Evolutionary conservation across 352 stramenopile genomes (phyloP), one percentile per base, ranked within the genome.

Genomic region (Globisporangium ultimum): DNA sequence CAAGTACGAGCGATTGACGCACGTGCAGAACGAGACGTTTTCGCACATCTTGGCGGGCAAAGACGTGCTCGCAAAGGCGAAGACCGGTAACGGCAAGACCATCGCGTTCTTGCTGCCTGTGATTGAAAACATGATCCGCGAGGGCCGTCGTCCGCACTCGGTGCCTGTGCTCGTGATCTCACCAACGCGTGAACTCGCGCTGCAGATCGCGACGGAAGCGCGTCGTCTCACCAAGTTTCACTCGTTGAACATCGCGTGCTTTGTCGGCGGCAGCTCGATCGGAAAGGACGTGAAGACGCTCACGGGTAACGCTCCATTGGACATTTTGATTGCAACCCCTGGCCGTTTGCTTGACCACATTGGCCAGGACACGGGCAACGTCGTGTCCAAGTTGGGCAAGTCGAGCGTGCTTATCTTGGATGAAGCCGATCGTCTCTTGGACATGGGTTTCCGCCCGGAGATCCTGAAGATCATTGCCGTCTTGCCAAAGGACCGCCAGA

Each of bases 281-380:
- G 78, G 84, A 51, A 78, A 87, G 55, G 82, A 91, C 49, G 56
- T 69, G 9, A 62, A 64, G 50, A 54, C 61, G 38, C 67, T 93
- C 14, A 71, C 64, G 2, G 63, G 58, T 24, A 58, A 52, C 46
- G 54, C 47, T 11, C 68, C 72, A 2, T 72, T 96, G 24, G 85
- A 99, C 70, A 93, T 99, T 53, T 70, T 99, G 4, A 93, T 99
- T 38, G 96, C 94, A 13, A 99, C 97, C 7, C 97, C 97, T 11
- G 97, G 97, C 38, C 81, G 97, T 63, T 78, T 99, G 17, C 70
- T 97, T 14, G 97, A 99, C 81, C 96, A 99, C 67, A 72, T 99
- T 36, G 82, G 93, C 60, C 96, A 98, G 65, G 73, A 89, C 68
- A 96, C 92, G 14, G 94, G 88, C 21, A 78, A 81, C 24, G 95